Evolutionary conservation across 805 yeast genomes (phyloP).

Genomic region (Cyberlindnera euphorbiae): DNA sequence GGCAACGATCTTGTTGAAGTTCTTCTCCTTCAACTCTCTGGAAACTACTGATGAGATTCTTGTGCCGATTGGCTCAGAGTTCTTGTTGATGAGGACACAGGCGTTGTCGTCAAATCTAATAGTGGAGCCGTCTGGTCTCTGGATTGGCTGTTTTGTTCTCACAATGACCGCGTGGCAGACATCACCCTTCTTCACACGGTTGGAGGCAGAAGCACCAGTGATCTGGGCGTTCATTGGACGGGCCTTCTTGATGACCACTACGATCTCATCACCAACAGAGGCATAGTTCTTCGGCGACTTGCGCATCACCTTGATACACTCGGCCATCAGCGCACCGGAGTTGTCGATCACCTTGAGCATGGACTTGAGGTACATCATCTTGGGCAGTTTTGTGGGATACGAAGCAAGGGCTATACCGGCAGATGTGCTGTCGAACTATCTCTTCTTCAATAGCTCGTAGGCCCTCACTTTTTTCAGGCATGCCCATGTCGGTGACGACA

Average conservation of each 20-base stretch:
- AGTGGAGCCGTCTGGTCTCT: constrained; percentile 82
- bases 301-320: constrained; percentile 91
- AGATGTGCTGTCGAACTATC: too few relatives aligned
- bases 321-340: constrained; percentile 91
- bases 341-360: constrained; percentile 89
- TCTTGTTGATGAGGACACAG: constrained; percentile 89
- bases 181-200: constrained; percentile 90
- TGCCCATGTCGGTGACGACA: too few relatives aligned
- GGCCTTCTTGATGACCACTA: constrained; percentile 91
- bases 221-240: constrained; percentile 67
- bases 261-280: constrained; percentile 84
- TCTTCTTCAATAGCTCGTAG: too few relatives aligned
- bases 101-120: constrained; percentile 94
- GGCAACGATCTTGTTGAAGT: constrained; percentile 80
- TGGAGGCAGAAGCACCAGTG: constrained; percentile 68
- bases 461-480: too few relatives aligned
- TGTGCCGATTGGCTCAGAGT: constrained; percentile 90
- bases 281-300: constrained; percentile 85
- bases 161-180: constrained; percentile 94
- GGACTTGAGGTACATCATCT: constrained; percentile 85
- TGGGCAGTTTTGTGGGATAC: too few relatives aligned
- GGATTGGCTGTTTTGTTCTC: constrained; percentile 73
- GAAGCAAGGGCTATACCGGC: too few relatives aligned
- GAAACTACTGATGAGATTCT: constrained; percentile 90
- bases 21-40: constrained; percentile 78